Evolutionary conservation across 2,329 filamentous ascomycete genomes (phyloP), one percentile per base, ranked within the genome.

Genomic region (Rhinocladiella mackenziei): DNA sequence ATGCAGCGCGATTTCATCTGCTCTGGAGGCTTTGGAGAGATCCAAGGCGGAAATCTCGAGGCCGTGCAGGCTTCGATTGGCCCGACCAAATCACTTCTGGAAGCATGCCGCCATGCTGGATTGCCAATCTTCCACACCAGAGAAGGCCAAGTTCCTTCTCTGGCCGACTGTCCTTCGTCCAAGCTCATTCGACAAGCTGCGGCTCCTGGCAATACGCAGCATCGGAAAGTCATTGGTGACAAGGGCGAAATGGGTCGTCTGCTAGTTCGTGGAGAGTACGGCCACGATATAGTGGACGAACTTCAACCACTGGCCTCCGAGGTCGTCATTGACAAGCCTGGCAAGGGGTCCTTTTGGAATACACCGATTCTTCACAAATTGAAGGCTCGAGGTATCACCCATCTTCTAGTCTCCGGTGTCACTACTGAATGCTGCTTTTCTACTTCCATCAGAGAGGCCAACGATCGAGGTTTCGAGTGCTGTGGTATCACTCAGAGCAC

Each of bases 331-430:
- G 76, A 80, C 57, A 79, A 78, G 59, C 72, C 74, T 2, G 76
- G 76, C 6, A 80, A 79, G 56, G 76, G 77, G 7, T 5, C 7
- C 5, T 26, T 26, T 26, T 26, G 23, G 23, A 26, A 26, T 26
- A 26, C n/a, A 26, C n/a, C 2, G 8, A 8, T n/a, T n/a, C 23
- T 26, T 26, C 23, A 26, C 23, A 8, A 26, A 4, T n/a, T 30
- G 5, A 14, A 77, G 47, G 72, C 74, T 17, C 65, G 71, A 51
- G 76, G 72, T 1, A 73, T 80, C 43, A 80, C 76, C 2, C 76
- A 81, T 59, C 59, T 81, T 1, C 61, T 81, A 1, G 67, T 81
- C 25, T 64, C 69, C n/a, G 76, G 76, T 1, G 75, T 80, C 8
- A 80, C 28, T 5, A n/a, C 11, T 5, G 28, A 30, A 5, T 5